Conservation (phyloP, 305 asterid species). For the Euphrasia arctica region DNA sequence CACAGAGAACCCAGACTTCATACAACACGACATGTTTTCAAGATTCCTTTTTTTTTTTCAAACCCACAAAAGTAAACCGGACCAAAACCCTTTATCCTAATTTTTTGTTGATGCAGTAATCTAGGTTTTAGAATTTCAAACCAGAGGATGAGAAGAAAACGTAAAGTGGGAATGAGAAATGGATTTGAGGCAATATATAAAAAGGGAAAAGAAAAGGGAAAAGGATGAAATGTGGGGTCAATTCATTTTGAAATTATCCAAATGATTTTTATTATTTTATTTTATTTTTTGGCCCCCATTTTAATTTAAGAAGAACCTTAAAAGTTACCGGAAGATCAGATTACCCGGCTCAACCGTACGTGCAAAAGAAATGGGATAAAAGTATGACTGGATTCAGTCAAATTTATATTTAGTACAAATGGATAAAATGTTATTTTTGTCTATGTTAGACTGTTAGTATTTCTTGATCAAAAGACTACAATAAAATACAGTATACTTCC, state of each 20-base stretch:
- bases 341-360: background rate
- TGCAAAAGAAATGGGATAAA: background rate
- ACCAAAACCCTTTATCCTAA: background rate
- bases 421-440: too few species aligned
- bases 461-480: too few species aligned
- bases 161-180: background rate
- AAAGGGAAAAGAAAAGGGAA: slow-evolving; percentile 21
- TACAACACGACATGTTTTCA: slow-evolving; percentile 46
- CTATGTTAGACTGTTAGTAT: too few species aligned
- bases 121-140: slow-evolving; percentile 17
- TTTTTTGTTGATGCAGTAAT: background rate
- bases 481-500: too few species aligned
- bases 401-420: too few species aligned
- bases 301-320: background rate
- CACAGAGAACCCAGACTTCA: slow-evolving; percentile 43
- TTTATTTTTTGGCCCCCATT: background rate
- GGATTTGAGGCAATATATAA: background rate
- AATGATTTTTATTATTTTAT: background rate
- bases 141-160: slow-evolving; percentile 1
- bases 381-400: background rate
- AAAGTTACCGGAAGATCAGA: background rate
- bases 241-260: slow-evolving; percentile 32
- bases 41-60: slow-evolving; percentile 15
- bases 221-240: slow-evolving; percentile 37
- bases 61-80: slow-evolving; percentile 1